Evolutionary conservation across 2,329 filamentous ascomycete species (phyloP).

Genomic region (Aspergillus intermedius): DNA sequence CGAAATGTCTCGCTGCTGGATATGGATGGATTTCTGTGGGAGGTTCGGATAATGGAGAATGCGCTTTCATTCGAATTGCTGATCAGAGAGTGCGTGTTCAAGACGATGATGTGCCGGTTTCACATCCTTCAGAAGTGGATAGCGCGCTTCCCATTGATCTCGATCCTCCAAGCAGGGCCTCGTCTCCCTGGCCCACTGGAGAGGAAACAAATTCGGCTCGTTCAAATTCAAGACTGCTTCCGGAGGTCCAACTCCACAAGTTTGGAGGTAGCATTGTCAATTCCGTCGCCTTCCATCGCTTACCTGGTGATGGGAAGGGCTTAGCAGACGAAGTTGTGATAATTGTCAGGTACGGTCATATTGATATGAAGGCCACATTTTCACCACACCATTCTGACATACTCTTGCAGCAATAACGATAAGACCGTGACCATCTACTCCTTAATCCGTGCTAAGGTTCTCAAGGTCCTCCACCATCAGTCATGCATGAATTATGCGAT

Average conservation of each 20-base stretch:
- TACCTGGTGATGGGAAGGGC: slow-evolving; percentile 37
- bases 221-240: slow-evolving; percentile 18
- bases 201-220: slow-evolving; percentile 14
- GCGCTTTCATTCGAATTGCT: slow-evolving; percentile 66
- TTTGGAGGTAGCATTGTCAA: slow-evolving; percentile 61
- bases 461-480: slow-evolving; percentile 67
- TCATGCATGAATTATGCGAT: slow-evolving; percentile 89
- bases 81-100: slow-evolving; percentile 31
- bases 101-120: slow-evolving; percentile 30
- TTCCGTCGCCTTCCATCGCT: slow-evolving; percentile 58
- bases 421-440: slow-evolving; percentile 79
- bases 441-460: slow-evolving; percentile 59
- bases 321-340: slow-evolving; percentile 52
- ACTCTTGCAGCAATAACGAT: slow-evolving; percentile 75
- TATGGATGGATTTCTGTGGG: slow-evolving; percentile 88
- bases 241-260: slow-evolving; percentile 50
- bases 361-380: slow-evolving; percentile 35
- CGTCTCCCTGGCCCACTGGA: slow-evolving; percentile 17
- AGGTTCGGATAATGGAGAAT: slow-evolving; percentile 75
- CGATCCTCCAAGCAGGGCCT: slow-evolving; percentile 20
- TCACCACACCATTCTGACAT: slow-evolving; percentile 47
- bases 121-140: slow-evolving; percentile 46
- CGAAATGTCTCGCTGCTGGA: slow-evolving; percentile 81
- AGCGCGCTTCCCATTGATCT: slow-evolving; percentile 50
- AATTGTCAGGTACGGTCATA: slow-evolving; percentile 38